phyloP scores from a whole-genome alignment of 1,284 basidiomycete species.

The Moesziomyces antarcticus region DNA sequence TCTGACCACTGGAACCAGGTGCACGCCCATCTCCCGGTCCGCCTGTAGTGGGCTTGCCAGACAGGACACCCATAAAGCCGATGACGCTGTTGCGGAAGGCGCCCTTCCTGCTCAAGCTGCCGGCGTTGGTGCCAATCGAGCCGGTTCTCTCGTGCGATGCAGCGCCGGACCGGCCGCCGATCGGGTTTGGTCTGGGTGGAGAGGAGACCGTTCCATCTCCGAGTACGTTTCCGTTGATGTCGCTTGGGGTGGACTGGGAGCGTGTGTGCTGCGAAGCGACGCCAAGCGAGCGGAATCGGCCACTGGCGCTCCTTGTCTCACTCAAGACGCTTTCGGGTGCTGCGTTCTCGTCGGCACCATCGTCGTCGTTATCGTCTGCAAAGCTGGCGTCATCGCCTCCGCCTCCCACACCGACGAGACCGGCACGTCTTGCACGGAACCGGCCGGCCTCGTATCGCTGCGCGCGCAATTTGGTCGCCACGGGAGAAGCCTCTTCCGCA shows the following conservation, averaged over 20 bases:
- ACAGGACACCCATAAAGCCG: slow-evolving; percentile 39
- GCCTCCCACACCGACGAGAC: slow-evolving; percentile 26
- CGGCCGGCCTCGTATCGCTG: slow-evolving; percentile 29
- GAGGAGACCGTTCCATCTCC: slow-evolving; percentile 9
- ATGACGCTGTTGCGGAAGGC: slow-evolving; percentile 48
- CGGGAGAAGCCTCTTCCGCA: slow-evolving; percentile 16
- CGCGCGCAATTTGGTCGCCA: slow-evolving; percentile 27
- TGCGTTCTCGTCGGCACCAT: slow-evolving; percentile 34
- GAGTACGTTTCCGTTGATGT: slow-evolving; percentile 17
- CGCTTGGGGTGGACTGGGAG: slow-evolving; percentile 24
- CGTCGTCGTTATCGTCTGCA: slow-evolving; percentile 15
- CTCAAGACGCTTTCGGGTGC: slow-evolving; percentile 13
- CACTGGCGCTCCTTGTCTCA: slow-evolving; percentile 6
- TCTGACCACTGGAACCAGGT: neutral
- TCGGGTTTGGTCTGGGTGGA: slow-evolving; percentile 1
- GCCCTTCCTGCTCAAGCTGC: slow-evolving; percentile 23
- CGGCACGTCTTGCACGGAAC: slow-evolving; percentile 24
- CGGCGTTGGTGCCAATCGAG: slow-evolving; percentile 8
- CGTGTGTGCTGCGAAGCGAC: slow-evolving; percentile 20
- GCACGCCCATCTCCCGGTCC: slow-evolving; percentile 2
- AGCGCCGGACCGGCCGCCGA: slow-evolving; percentile 5
- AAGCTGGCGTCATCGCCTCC: slow-evolving; percentile 19
- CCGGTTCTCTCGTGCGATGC: slow-evolving; percentile 1
- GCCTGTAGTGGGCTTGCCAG: slow-evolving; percentile 14
- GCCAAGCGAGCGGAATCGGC: slow-evolving; percentile 22